Evolutionary conservation across 2,329 filamentous ascomycete species (phyloP).

Genomic region (Phialocephala sp.): DNA sequence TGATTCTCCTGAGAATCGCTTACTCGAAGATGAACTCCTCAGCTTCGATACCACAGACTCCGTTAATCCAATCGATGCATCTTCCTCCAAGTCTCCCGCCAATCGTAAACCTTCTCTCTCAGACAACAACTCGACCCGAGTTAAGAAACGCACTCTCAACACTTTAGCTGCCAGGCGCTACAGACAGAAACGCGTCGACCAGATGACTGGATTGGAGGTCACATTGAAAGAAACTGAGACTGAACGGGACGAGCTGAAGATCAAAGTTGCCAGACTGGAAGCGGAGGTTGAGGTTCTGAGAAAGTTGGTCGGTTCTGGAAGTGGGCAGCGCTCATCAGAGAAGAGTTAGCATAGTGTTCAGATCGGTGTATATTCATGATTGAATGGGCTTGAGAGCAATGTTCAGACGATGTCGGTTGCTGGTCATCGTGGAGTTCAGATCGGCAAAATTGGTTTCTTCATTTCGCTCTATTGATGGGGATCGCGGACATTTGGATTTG

Average conservation of each 20-base stretch:
- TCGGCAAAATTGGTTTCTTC: slow-evolving; percentile 37
- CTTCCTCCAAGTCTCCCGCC: slow-evolving; percentile 3
- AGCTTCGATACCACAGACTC: background rate
- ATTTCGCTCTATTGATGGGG: slow-evolving; percentile 5
- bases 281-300: slow-evolving; percentile 67
- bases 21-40: background rate
- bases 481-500: background rate
- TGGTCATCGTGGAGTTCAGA: slow-evolving; percentile 26
- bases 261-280: slow-evolving; percentile 67
- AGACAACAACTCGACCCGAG: slow-evolving; percentile 14
- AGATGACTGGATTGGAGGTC: slow-evolving; percentile 65
- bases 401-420: slow-evolving; percentile 36
- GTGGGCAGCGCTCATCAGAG: background rate
- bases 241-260: slow-evolving; percentile 67
- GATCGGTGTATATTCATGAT: background rate
- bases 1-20: background rate
- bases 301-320: slow-evolving; percentile 47
- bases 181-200: slow-evolving; percentile 72
- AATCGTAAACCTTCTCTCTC: background rate
- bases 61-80: background rate
- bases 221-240: slow-evolving; percentile 62
- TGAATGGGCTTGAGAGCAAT: background rate
- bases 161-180: slow-evolving; percentile 75
- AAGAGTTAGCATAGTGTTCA: background rate
- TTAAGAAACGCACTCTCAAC: slow-evolving; percentile 67